These are phyloP conservation scores for Xylaria polymorpha DNA, from an alignment of 2,329 filamentous ascomycete species.

Conservation along the genomic window DNA sequence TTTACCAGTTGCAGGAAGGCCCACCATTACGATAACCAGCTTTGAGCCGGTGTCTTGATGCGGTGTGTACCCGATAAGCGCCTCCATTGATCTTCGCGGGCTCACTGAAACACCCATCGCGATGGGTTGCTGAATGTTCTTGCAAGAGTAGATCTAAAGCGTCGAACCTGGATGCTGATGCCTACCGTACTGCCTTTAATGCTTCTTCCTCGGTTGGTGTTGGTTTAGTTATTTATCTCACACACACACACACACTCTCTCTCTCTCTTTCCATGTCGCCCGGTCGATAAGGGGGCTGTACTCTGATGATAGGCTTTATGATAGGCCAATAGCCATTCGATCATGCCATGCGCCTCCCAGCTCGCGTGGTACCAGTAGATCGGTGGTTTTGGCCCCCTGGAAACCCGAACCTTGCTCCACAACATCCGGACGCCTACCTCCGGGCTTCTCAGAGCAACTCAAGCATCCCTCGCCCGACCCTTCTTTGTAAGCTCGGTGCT, in stretches of 20 bases:
- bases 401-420: conserved; percentile 14
- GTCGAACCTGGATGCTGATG: background rate
- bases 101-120: conserved; percentile 22
- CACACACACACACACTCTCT: background rate
- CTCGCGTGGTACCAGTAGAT: conserved; percentile 12
- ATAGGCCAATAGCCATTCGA: conserved; percentile 25
- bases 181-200: conserved; percentile 7
- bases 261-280: conserved; percentile 2
- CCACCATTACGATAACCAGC: conserved; percentile 35
- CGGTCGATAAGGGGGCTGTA: conserved; percentile 9
- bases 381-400: conserved; percentile 16
- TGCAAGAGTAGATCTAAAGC: background rate
- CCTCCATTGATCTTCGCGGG: conserved; percentile 25
- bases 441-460: background rate
- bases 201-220: background rate
- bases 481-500: background rate
- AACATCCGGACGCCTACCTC: conserved; percentile 12
- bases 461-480: background rate
- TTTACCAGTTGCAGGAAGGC: conserved; percentile 34
- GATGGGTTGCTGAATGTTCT: conserved; percentile 7
- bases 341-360: conserved; percentile 27
- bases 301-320: conserved; percentile 26
- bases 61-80: conserved; percentile 30
- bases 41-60: conserved; percentile 28
- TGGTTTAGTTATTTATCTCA: conserved; percentile 10